Evolutionary conservation across 306 rosid species (phyloP).

Genomic region (Lathyrus aphaca): DNA sequence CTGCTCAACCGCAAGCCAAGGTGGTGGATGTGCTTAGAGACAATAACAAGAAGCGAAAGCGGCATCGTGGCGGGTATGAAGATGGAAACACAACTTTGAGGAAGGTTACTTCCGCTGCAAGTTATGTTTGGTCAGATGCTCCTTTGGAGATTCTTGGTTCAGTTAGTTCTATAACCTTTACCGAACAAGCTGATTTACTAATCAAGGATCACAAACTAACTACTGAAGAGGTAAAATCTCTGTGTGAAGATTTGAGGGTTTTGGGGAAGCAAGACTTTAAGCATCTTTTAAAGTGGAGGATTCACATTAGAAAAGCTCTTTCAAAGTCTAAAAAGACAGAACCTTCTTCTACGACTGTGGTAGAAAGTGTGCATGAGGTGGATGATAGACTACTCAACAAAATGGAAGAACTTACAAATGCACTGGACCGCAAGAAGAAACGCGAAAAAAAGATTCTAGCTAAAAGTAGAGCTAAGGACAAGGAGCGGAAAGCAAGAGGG

Average conservation of each 20-base stretch:
- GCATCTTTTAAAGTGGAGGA: conserved; percentile 64
- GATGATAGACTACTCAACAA: conserved; percentile 79
- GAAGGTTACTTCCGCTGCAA: conserved; percentile 70
- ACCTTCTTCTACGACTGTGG: conserved; percentile 36
- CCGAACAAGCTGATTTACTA: conserved; percentile 60
- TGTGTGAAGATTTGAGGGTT: conserved; percentile 88
- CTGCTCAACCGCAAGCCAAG: conserved; percentile 72
- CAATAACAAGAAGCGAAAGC: too few relatives aligned
- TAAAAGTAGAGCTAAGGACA: conserved; percentile 85
- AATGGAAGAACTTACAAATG: conserved; percentile 87
- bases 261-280: conserved; percentile 82
- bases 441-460: conserved; percentile 73
- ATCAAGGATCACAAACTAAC: conserved; percentile 68
- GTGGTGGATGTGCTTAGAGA: conserved; percentile 35
- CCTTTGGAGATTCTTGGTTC: conserved; percentile 92
- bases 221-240: conserved; percentile 81
- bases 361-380: conserved; percentile 48
- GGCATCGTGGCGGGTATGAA: conserved; percentile 57
- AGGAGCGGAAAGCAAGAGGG: too few relatives aligned
- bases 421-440: conserved; percentile 82
- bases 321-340: conserved; percentile 45
- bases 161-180: conserved; percentile 73
- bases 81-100: conserved; percentile 73
- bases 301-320: conserved; percentile 51
- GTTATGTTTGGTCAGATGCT: conserved; percentile 79